Evolutionary conservation across 306 rosid species (phyloP).

Genomic region (Trifolium pratense): DNA sequence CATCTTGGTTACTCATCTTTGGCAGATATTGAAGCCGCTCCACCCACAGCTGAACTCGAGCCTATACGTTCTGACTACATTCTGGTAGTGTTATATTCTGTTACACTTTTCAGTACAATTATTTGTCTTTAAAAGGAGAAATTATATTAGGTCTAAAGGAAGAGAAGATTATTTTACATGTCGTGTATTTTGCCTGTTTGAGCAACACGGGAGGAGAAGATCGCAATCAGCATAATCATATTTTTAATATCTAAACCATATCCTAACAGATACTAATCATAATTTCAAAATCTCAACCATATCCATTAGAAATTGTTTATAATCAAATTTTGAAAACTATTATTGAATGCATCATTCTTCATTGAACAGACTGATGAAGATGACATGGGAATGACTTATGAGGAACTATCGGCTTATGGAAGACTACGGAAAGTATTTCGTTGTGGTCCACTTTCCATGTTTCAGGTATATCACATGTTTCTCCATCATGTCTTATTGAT

Average conservation of each 20-base stretch:
- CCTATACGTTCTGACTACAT: slow-evolving; percentile 89
- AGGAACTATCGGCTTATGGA: slow-evolving; percentile 92
- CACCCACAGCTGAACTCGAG: slow-evolving; percentile 98
- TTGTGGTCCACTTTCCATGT: slow-evolving; percentile 94
- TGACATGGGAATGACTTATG: slow-evolving; percentile 98
- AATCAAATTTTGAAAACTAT: slow-evolving; percentile 30
- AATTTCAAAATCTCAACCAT: slow-evolving; percentile 7
- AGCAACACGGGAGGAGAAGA: no score
- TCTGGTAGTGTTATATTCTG: slow-evolving; percentile 61
- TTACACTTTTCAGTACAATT: not conserved
- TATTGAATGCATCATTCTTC: slow-evolving; percentile 38
- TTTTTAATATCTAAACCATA: not conserved
- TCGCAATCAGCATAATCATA: no score
- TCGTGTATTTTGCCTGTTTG: not conserved
- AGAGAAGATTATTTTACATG: slow-evolving; percentile 4
- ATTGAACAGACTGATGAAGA: slow-evolving; percentile 82
- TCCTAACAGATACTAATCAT: slow-evolving; percentile 21
- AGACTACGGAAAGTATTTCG: slow-evolving; percentile 85
- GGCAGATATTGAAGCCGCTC: slow-evolving; percentile 93
- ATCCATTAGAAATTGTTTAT: not conserved
- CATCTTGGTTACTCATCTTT: slow-evolving; percentile 85
- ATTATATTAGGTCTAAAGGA: slow-evolving; percentile 11
- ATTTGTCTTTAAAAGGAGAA: not conserved
- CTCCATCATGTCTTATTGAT: slow-evolving; percentile 17
- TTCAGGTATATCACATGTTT: slow-evolving; percentile 61